Evolutionary conservation across 1,284 basidiomycete genomes (phyloP), one percentile per base, ranked within the genome.

Genomic region (Ustilago xerochloae): DNA sequence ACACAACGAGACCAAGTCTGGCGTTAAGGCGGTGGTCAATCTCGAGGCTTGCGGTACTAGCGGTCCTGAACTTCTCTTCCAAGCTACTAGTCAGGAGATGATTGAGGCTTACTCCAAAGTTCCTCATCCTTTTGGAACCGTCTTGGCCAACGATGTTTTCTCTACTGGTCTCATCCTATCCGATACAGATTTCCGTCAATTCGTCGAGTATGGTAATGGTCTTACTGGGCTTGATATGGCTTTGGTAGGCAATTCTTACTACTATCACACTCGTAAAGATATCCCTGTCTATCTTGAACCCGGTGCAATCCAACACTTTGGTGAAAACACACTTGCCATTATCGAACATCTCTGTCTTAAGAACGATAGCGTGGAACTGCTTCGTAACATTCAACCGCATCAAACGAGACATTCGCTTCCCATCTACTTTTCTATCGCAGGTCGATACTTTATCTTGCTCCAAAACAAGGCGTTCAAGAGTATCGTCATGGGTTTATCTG

Each of bases 21-120:
- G 91, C 15, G 90, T 98, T 20, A 90, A 92, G 9, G 93, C 93
- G 0, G 90, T 91, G 5, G 90, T 98, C 84, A 98, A 99, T 81
- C 88, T 99, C 12, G 96, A 98, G 88, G 92, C 94, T 43, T 94
- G 93, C 38, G 96, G 96, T 0, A 91, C 91, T 0, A 91, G 89
- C 6, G 95, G 96, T 0, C 91, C 90, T 22, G 93, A 95, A 79
- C 87, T 98, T 8, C 88, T 98, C 13, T 99, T 99, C 88, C 96
- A 99, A 86, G 96, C 96, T 0, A 97, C 93, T 0, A 94, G 92
- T 13, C 89, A 92, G 70, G 90, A 94, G 70, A 97, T 99, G 93
- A 92, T 98, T 18, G 88, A 92, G 64, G 94, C 93, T 0, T 97
- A 96, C 81, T 89, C 91, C 0, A 88, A 91, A 75, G 92, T 93